These are phyloP conservation scores for Staphylotrichum longicolle DNA, from an alignment of 495 filamentous ascomycete species.

Conservation along the genomic window DNA sequence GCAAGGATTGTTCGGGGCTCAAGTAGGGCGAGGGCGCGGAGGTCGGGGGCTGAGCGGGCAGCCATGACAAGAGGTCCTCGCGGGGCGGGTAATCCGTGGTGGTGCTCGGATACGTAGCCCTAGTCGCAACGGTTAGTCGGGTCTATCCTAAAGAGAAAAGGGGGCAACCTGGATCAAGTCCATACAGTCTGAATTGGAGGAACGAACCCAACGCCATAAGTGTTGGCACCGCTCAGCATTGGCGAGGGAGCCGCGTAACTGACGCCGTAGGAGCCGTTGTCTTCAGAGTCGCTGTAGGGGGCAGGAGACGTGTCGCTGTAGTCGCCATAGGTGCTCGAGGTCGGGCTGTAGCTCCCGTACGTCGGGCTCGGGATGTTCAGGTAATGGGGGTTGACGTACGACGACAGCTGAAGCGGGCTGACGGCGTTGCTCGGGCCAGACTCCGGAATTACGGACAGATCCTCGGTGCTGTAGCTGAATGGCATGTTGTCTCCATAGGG, in stretches of 20 bases:
- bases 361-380: conserved; percentile 56
- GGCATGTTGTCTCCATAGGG: conserved; percentile 50
- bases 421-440: conserved; percentile 40
- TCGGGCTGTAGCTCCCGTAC: conserved; percentile 54
- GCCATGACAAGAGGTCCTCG: conserved; percentile 31
- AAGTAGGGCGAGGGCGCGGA: conserved; percentile 40
- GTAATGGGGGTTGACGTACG: conserved; percentile 49
- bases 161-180: conserved; percentile 41
- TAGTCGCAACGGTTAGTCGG: conserved; percentile 51
- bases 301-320: conserved; percentile 51
- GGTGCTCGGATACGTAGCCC: conserved; percentile 42
- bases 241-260: conserved; percentile 38
- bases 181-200: conserved; percentile 54
- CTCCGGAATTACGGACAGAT: conserved; percentile 46
- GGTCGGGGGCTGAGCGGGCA: conserved; percentile 25
- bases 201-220: conserved; percentile 56
- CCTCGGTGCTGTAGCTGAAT: conserved; percentile 58
- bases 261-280: conserved; percentile 43
- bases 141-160: conserved; percentile 35
- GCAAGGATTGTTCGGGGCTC: conserved; percentile 36
- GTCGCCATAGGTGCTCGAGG: conserved; percentile 54
- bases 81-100: conserved; percentile 36
- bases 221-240: conserved; percentile 42
- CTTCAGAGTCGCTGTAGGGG: conserved; percentile 55
- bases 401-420: conserved; percentile 51